Evolutionary conservation across 2,329 filamentous ascomycete genomes (phyloP).

Genomic region (Aspergillus sp.): DNA sequence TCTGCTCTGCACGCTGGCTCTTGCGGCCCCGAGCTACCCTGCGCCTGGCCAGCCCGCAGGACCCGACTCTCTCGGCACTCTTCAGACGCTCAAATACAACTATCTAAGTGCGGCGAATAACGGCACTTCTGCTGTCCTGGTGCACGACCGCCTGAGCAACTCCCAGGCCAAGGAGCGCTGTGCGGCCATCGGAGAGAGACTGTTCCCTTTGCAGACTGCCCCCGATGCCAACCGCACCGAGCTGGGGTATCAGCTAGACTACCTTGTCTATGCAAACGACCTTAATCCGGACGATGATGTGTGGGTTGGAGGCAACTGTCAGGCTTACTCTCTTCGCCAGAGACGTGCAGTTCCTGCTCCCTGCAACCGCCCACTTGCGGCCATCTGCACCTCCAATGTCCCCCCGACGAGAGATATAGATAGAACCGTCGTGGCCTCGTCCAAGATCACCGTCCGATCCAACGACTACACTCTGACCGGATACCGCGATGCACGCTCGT

Average conservation of each 20-base stretch:
- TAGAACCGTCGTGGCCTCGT: conserved; percentile 12
- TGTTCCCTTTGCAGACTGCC: conserved; percentile 15
- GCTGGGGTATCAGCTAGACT: conserved; percentile 25
- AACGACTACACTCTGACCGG: conserved; percentile 23
- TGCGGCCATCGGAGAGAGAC: conserved; percentile 23
- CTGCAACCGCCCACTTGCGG: conserved; percentile 18
- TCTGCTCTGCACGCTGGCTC: conserved; percentile 13
- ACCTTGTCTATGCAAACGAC: conserved; percentile 19
- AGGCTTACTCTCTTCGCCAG: conserved; percentile 17
- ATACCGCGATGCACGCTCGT: conserved; percentile 29
- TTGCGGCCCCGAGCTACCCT: conserved; percentile 13
- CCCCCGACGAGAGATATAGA: conserved; percentile 22
- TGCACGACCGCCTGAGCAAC: conserved; percentile 14
- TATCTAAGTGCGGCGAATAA: conserved; percentile 25
- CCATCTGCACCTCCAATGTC: conserved; percentile 23
- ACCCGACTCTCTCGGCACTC: conserved; percentile 17
- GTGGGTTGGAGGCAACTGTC: conserved; percentile 20
- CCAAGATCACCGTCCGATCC: conserved; percentile 19
- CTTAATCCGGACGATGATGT: conserved; percentile 12
- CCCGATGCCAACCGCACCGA: conserved; percentile 16
- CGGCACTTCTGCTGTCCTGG: conserved; percentile 24
- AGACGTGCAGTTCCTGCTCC: conserved; percentile 9
- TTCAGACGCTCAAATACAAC: conserved; percentile 27
- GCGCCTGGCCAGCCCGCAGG: conserved; percentile 1
- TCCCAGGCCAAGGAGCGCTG: conserved; percentile 18